Base-by-base conservation (phyloP, 2,329 filamentous ascomycete genomes). In the Neoarthrinium moseri region DNA sequence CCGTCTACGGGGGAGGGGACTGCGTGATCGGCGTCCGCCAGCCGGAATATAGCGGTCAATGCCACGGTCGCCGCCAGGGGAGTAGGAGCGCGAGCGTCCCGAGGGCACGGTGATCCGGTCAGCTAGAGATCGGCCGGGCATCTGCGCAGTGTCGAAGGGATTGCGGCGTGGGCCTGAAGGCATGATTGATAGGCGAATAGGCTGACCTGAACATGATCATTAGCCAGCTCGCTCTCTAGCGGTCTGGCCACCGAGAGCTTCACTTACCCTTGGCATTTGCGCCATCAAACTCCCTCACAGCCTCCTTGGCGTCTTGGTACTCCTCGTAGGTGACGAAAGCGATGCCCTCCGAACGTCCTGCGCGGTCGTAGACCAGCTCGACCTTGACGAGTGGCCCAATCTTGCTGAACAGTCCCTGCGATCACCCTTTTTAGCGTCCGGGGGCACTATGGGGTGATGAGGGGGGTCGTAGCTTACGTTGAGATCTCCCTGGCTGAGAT, bases 1-100 rank as follows among this genome's bases (percentile, higher is more conserved):
- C 27, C 77, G 73, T 44, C 77, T 70, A 38, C 72, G 70, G 17
- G 77, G 76, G 49, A 76, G 69, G 21, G 85, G 83, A 56, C 84
- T 86, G 47, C 81, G 75, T 38, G 78, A 80, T 45, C 79, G 74
- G 47, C 66, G 68, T 24, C 65, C 64, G 17, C 67, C 64, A 13
- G 83, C 82, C 2, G 89, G 89, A 2, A 91, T 74, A 60, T 95
- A 95, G 52, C 89, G 80, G 64, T 95, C 90, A 38, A 92, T 87
- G 20, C 84, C 79, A 22, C 83, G 79, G 66, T 78, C 83, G 56
- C 70, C 75, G 57, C 71, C 70, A 35, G 81, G 73, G 38, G 80
- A 83, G 13, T 73, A 61, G 22, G 79, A 94, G 37, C 91, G 78
- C 49, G 83, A 84, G 47, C 87, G 68, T n/a, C 67, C 66, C 11